Conservation (phyloP, 306 rosid species). For the Lagenaria siceraria region DNA sequence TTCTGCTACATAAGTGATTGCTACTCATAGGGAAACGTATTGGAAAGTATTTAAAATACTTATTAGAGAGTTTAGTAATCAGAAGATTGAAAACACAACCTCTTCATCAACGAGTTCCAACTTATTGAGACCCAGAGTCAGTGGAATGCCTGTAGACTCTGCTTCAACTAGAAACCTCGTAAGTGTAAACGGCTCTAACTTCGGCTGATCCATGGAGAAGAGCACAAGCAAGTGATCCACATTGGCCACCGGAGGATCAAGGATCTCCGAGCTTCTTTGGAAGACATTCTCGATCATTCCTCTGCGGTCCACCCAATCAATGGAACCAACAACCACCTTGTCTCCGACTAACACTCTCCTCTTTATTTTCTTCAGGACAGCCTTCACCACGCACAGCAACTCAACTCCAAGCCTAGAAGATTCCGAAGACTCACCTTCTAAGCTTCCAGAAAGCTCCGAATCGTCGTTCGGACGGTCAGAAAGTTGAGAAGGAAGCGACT, state of each 20-base stretch:
- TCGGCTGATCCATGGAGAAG: slow-evolving; percentile 77
- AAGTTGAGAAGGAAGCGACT: slow-evolving; percentile 12
- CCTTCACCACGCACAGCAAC: slow-evolving; percentile 72
- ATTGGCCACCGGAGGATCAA: slow-evolving; percentile 89
- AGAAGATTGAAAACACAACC: slow-evolving; percentile 23
- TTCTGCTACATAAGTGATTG: background rate
- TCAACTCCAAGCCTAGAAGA: slow-evolving; percentile 34
- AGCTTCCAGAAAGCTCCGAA: slow-evolving; percentile 22
- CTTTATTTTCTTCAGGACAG: slow-evolving; percentile 78
- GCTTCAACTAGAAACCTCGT: slow-evolving; percentile 77
- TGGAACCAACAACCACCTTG: slow-evolving; percentile 73
- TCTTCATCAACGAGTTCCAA: slow-evolving; percentile 69
- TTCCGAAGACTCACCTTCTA: background rate
- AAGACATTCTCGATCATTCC: slow-evolving; percentile 85
- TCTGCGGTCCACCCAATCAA: slow-evolving; percentile 85
- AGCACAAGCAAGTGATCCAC: slow-evolving; percentile 74
- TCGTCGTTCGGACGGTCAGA: background rate
- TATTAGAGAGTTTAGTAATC: background rate
- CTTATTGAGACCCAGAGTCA: slow-evolving; percentile 73
- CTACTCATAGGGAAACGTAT: background rate
- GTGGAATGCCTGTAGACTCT: slow-evolving; percentile 66
- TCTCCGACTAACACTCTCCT: slow-evolving; percentile 89
- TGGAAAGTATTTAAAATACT: background rate
- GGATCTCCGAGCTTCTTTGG: slow-evolving; percentile 55
- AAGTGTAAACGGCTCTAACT: slow-evolving; percentile 54